Percentiles rank a stretch among this genome's conserved stretches.
Evolutionary conservation across 495 filamentous ascomycete species (phyloP).

Genomic region (Podospora comata): DNA sequence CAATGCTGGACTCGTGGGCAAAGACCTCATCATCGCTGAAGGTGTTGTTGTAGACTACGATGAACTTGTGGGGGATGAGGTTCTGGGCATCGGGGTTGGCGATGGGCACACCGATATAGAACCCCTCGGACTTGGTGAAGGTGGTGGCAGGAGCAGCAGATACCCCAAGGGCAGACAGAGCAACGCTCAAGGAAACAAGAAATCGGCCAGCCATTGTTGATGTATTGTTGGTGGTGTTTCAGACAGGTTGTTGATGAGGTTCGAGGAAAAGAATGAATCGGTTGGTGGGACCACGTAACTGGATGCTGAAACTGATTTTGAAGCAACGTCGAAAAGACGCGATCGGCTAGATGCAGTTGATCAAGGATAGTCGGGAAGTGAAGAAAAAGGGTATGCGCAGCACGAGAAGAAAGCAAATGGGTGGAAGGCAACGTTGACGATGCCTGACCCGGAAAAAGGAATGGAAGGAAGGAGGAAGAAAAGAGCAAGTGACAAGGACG

Average conservation of each 20-base stretch:
- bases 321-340: not conserved
- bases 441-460: conserved; percentile 16
- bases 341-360: not conserved
- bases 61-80: conserved; percentile 46
- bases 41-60: conserved; percentile 51
- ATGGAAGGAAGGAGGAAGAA: conserved; percentile 16
- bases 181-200: conserved; percentile 28
- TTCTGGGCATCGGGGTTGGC: conserved; percentile 40
- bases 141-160: conserved; percentile 31
- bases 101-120: conserved; percentile 43
- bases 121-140: conserved; percentile 22
- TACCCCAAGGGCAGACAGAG: conserved; percentile 35
- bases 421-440: conserved; percentile 10
- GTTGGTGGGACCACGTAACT: conserved; percentile 1
- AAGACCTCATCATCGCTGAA: conserved; percentile 39
- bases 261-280: conserved; percentile 2
- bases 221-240: not conserved
- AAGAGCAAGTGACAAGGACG: conserved; percentile 16
- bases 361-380: conserved; percentile 9
- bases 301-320: conserved; percentile 1
- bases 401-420: conserved; percentile 20
- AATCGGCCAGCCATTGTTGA: conserved; percentile 30
- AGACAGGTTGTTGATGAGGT: conserved; percentile 7
- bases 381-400: conserved; percentile 28
- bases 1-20: conserved; percentile 41